Evolutionary conservation across 202 grass and related monocot species (phyloP).

Genomic region (Dendrocalamus latiflorus): DNA sequence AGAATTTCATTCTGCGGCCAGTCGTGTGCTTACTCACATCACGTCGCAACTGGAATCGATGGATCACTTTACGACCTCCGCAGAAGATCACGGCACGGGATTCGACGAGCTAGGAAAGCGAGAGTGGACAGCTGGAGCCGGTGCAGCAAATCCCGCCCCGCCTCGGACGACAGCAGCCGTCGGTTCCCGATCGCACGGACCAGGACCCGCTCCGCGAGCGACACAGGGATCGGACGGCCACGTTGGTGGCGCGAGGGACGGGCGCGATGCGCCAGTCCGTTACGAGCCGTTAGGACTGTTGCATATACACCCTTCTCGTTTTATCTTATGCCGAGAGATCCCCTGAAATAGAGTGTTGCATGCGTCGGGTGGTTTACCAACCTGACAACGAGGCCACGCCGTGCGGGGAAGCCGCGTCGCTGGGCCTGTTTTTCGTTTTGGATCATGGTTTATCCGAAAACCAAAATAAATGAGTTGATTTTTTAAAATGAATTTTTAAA

Average conservation of each 20-base stretch:
- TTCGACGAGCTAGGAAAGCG: neutral
- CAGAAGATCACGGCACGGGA: neutral
- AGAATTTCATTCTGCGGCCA: neutral
- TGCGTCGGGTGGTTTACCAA: too few species aligned
- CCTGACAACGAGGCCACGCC: too few species aligned
- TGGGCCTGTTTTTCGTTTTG: too few species aligned
- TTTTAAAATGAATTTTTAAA: too few species aligned
- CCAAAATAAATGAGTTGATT: too few species aligned
- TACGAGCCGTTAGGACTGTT: neutral
- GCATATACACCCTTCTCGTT: neutral
- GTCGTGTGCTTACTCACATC: neutral
- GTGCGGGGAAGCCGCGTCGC: too few species aligned
- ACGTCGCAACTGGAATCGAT: fast-evolving
- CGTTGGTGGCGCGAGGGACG: neutral
- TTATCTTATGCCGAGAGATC: neutral
- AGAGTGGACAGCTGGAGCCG: neutral
- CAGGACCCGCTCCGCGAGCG: neutral
- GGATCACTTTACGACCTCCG: neutral
- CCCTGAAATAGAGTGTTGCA: neutral
- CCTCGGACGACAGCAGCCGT: neutral
- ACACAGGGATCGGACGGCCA: neutral
- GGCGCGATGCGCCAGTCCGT: neutral
- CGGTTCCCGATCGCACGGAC: neutral
- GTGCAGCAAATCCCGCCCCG: constrained; percentile 15
- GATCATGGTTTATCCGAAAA: too few species aligned